These are phyloP conservation scores for Pseudogymnoascus pannorum DNA, from an alignment of 2,329 filamentous ascomycete genomes.

Conservation along the genomic window DNA sequence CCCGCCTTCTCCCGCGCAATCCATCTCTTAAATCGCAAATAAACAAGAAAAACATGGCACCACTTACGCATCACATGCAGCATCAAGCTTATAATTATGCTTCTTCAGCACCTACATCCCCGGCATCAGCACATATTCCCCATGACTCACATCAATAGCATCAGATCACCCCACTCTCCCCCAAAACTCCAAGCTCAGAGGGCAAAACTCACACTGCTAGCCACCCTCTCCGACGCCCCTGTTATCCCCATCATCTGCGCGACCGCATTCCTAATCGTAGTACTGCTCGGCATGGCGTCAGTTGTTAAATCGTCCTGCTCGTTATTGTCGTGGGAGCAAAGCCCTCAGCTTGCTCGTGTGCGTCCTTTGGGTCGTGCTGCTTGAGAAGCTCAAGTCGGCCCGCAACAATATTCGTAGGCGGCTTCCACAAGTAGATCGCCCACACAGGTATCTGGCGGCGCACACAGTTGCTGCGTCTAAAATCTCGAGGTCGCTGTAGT, in stretches of 20 bases:
- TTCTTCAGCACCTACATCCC: conserved; percentile 29
- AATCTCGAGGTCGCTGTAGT: background rate
- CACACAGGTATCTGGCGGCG: background rate
- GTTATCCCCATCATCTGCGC: conserved; percentile 28
- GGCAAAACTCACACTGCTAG: conserved; percentile 19
- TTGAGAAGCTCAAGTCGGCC: background rate
- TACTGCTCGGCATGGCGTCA: conserved; percentile 25
- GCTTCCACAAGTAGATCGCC: background rate
- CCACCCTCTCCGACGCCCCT: conserved; percentile 26
- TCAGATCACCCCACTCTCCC: background rate
- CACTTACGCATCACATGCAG: conserved; percentile 34
- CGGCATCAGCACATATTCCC: conserved; percentile 1
- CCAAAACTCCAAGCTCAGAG: background rate
- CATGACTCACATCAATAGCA: background rate
- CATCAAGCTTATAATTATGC: conserved; percentile 31
- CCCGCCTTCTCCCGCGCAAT: background rate
- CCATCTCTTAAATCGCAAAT: background rate
- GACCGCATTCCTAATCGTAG: conserved; percentile 19
- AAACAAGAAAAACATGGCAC: conserved; percentile 11
- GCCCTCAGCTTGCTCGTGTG: background rate
- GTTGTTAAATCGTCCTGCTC: background rate
- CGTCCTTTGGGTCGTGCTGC: background rate
- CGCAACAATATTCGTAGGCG: background rate
- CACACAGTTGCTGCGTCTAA: background rate
- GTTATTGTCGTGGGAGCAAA: background rate